Percentiles rank a stretch among this genome's conserved stretches.
These are phyloP conservation scores for Penicillium egyptiacum DNA, from an alignment of 495 filamentous ascomycete genomes.

Conservation along the genomic window DNA sequence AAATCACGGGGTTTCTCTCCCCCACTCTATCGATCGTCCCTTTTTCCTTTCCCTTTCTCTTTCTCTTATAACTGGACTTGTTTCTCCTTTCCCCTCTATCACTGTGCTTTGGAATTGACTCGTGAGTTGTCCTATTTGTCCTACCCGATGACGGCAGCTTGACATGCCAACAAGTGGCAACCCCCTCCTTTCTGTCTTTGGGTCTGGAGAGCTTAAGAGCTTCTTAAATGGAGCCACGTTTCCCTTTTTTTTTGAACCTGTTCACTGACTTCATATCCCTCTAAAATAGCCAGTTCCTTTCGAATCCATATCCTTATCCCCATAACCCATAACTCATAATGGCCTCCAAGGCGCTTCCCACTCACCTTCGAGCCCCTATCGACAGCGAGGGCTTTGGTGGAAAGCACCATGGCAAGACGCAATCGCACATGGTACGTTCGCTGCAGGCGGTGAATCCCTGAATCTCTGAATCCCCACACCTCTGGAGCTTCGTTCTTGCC, in stretches of 20 bases:
- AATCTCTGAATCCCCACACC: no score
- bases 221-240: conserved; percentile 12
- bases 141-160: conserved; percentile 37
- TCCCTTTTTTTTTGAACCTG: neutral
- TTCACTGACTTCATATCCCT: neutral
- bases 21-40: conserved; percentile 12
- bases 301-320: neutral
- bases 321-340: conserved; percentile 48
- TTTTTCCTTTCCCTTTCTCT: conserved; percentile 16
- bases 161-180: conserved; percentile 36
- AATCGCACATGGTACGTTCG: conserved; percentile 89
- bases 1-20: conserved; percentile 23
- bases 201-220: neutral
- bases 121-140: neutral
- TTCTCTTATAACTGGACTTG: conserved; percentile 5
- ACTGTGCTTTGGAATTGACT: conserved; percentile 3
- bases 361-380: conserved; percentile 70
- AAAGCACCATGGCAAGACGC: conserved; percentile 92
- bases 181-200: conserved; percentile 20
- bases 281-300: neutral
- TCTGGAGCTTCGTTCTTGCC: neutral
- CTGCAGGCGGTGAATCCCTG: neutral
- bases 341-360: conserved; percentile 70
- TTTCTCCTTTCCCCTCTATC: conserved; percentile 7
- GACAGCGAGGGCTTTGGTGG: conserved; percentile 54